Base-by-base conservation (phyloP, 2,329 filamentous ascomycete species). In the Fusarium sp. region DNA sequence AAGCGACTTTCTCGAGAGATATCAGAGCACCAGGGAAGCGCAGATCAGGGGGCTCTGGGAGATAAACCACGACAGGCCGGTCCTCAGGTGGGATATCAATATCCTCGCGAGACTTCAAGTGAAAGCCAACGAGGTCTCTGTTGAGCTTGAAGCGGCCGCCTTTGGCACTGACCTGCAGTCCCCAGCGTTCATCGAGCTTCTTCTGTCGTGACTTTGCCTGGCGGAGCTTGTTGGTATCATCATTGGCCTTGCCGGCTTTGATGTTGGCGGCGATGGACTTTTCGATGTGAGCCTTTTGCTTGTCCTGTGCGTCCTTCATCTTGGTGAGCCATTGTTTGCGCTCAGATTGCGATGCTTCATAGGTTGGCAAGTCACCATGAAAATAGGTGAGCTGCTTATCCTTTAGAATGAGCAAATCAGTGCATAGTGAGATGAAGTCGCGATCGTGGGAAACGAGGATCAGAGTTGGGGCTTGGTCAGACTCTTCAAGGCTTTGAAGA, bases 371-470 rank as follows among this genome's bases (percentile, higher is more conserved):
- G 62, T 91, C 90, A 2, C 93, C 93, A 51, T 90, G 88, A 79
- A 96, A 96, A 61, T 90, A 90, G 2, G 87, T 87, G 1, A 96
- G 82, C 14, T 84, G 83, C 73, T 92, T 89, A 61, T 95, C 90
- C 29, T 89, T 89, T 18, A 96, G 81, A 33, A 96, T 88, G 20
- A 96, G 83, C 2, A 95, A 85, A 77, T 96, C 91, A 8, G 90
- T 93, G 67, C 93, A 90, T 0, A 89, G 86, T 56, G 93, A 90
- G 51, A 90, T 87, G 75, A 97, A 96, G 70, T 91, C 90, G 14
- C 93, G 87, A 77, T 97, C 93, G 79, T 97, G 93, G 0, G 93
- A 96, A 3, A 96, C 92, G 1, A 96, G 82, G 14, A 96, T 83
- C 1, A 96, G 83, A 0, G 92, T 96, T 0, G 87, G 86, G 0